Conservation (phyloP, 2,329 filamentous ascomycete genomes). For the Pseudogymnoascus sp. region DNA sequence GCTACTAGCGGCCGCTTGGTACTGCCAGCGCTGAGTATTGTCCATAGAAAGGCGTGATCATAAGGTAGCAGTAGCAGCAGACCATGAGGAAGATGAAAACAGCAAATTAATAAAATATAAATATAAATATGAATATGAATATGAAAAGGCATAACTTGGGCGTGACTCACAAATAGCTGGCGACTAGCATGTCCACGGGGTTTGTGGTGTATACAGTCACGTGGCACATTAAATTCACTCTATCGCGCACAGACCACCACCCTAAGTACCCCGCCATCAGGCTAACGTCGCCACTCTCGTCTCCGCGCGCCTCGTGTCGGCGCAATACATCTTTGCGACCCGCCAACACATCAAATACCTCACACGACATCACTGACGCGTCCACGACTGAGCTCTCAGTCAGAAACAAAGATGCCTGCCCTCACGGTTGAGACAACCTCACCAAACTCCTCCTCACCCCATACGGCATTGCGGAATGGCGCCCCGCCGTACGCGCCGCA, state of each 20-base stretch:
- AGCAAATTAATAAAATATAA: not conserved
- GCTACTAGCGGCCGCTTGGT: slow-evolving; percentile 2
- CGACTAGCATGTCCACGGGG: not conserved
- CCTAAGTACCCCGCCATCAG: slow-evolving; percentile 7
- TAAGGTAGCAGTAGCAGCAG: not conserved
- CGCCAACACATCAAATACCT: not conserved
- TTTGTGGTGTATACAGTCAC: not conserved
- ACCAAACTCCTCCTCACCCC: not conserved
- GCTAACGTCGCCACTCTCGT: not conserved
- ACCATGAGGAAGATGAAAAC: not conserved
- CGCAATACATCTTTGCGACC: slow-evolving; percentile 5
- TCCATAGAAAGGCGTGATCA: slow-evolving; percentile 1
- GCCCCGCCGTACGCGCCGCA: slow-evolving; percentile 7
- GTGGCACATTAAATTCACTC: not conserved
- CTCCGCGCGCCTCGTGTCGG: slow-evolving; percentile 1
- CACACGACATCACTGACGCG: slow-evolving; percentile 3
- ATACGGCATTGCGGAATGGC: not conserved
- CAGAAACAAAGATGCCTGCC: slow-evolving; percentile 18
- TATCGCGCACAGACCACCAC: not conserved
- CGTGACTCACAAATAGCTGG: slow-evolving; percentile 3
- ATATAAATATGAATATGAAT: not conserved
- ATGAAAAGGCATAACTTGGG: not conserved
- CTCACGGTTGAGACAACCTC: slow-evolving; percentile 21
- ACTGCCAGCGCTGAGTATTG: not conserved
- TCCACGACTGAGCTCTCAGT: not conserved